Conservation (phyloP, 2,329 filamentous ascomycete genomes). For the Fusarium sarcochroum region DNA sequence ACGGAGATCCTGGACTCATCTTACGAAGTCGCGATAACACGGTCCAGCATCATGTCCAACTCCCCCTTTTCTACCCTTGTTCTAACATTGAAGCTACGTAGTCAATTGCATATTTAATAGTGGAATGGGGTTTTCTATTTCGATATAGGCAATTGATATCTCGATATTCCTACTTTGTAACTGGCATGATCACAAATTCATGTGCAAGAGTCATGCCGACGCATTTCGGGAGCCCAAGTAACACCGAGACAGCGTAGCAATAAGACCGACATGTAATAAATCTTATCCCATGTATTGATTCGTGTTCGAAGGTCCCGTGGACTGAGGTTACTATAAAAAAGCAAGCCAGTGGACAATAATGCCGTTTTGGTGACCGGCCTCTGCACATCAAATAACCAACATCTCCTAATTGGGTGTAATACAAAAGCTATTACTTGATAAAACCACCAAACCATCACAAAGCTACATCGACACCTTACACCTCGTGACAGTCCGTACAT, state of each 20-base stretch:
- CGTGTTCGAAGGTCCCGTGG: not conserved
- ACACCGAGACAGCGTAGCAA: conserved; percentile 15
- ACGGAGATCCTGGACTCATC: conserved; percentile 1
- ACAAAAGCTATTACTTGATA: conserved; percentile 10
- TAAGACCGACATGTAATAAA: conserved; percentile 3
- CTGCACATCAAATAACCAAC: not conserved
- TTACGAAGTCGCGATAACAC: conserved; percentile 2
- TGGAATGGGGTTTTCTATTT: not conserved
- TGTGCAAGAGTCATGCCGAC: conserved; percentile 13
- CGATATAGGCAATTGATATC: not conserved
- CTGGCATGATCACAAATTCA: not conserved
- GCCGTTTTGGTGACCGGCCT: conserved; percentile 3
- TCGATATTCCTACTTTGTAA: conserved; percentile 3
- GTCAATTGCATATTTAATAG: no score
- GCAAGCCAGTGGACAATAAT: not conserved
- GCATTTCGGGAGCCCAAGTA: conserved; percentile 7
- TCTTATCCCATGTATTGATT: conserved; percentile 1
- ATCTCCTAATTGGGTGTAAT: not conserved
- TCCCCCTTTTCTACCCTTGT: conserved; percentile 3
- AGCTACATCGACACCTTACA: not conserved
- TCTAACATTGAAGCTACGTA: not conserved
- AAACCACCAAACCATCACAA: not conserved
- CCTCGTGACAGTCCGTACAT: conserved; percentile 2
- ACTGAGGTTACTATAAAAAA: not conserved
- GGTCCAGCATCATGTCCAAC: conserved; percentile 2